These are phyloP conservation scores for Sechiopsis laciniata DNA, from an alignment of 306 rosid genomes.

Conservation along the genomic window DNA sequence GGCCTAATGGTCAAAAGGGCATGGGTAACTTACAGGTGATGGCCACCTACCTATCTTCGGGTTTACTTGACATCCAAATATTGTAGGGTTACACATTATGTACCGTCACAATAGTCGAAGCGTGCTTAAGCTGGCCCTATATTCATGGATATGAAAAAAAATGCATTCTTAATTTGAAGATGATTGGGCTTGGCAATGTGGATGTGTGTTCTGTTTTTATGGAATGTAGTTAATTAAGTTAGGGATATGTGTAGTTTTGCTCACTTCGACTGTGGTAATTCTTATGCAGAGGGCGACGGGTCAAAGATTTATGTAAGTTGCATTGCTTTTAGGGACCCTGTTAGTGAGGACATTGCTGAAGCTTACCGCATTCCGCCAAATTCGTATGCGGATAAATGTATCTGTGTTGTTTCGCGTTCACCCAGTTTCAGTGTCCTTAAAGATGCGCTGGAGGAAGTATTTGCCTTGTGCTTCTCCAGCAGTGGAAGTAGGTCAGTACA, in stretches of 20 bases:
- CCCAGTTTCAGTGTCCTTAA: constrained; percentile 68
- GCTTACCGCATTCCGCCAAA: constrained; percentile 81
- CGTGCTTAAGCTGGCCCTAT: too few relatives aligned
- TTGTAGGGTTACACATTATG: too few relatives aligned
- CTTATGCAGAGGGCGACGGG: constrained; percentile 89
- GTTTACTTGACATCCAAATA: too few relatives aligned
- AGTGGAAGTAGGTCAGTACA: constrained; percentile 80
- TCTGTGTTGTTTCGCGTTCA: constrained; percentile 89
- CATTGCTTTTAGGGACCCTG: constrained; percentile 93
- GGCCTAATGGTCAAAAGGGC: too few relatives aligned
- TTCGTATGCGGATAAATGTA: constrained; percentile 95
- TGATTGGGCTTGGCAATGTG: background rate
- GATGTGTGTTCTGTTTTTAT: background rate
- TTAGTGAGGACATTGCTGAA: constrained; percentile 82
- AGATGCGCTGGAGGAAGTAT: constrained; percentile 75
- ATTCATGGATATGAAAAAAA: too few relatives aligned
- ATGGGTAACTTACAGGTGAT: too few relatives aligned
- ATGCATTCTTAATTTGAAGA: background rate
- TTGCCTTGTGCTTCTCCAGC: constrained; percentile 72
- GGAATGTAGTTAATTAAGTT: background rate
- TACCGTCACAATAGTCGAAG: too few relatives aligned
- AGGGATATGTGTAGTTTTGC: background rate
- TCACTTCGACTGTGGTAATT: constrained; percentile 8
- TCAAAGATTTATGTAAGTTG: constrained; percentile 94
- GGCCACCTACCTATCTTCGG: too few relatives aligned